Percentiles rank a stretch among this genome's conserved stretches.
Conservation (phyloP, 169 alveolate genomes). For the Plasmodium adleri region DNA sequence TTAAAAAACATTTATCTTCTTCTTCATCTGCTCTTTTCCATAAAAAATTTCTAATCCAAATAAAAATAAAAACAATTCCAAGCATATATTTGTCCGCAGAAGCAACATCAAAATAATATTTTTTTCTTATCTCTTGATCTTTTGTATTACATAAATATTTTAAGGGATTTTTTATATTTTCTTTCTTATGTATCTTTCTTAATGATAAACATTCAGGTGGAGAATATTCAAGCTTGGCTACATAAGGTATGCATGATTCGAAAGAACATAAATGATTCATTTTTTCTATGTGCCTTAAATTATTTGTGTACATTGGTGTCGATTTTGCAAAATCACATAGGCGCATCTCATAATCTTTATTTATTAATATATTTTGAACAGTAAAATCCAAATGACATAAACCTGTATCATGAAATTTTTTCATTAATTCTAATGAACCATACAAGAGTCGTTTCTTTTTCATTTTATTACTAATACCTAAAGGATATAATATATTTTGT, state of each 20-base stretch:
- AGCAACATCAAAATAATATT: conserved; percentile 82
- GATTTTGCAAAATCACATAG: conserved; percentile 86
- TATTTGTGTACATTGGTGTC: conserved; percentile 80
- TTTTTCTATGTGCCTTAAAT: conserved; percentile 78
- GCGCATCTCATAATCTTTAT: conserved; percentile 78
- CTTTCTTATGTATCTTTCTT: conserved; percentile 70
- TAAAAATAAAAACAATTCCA: conserved; percentile 81
- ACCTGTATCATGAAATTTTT: conserved; percentile 82
- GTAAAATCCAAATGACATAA: conserved; percentile 85
- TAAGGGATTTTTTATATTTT: conserved; percentile 41
- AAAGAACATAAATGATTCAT: conserved; percentile 73
- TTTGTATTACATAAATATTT: conserved; percentile 14
- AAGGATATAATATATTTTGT: conserved; percentile 14
- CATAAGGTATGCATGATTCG: conserved; percentile 86
- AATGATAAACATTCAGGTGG: conserved; percentile 88
- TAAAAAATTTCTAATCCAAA: conserved; percentile 86
- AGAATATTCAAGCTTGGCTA: conserved; percentile 88
- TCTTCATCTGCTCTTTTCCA: conserved; percentile 85
- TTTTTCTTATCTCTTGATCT: conserved; percentile 71
- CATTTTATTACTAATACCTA: background rate
- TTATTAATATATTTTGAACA: conserved; percentile 85
- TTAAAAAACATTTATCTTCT: conserved; percentile 79
- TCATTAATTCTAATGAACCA: conserved; percentile 72
- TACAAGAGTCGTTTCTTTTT: conserved; percentile 24
- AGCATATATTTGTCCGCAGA: conserved; percentile 80